A percentile compares a stretch with the other conserved stretches of the same genome.
Conservation (phyloP, 371 early-diverging fungal genomes). For the Globomyces sp. region DNA sequence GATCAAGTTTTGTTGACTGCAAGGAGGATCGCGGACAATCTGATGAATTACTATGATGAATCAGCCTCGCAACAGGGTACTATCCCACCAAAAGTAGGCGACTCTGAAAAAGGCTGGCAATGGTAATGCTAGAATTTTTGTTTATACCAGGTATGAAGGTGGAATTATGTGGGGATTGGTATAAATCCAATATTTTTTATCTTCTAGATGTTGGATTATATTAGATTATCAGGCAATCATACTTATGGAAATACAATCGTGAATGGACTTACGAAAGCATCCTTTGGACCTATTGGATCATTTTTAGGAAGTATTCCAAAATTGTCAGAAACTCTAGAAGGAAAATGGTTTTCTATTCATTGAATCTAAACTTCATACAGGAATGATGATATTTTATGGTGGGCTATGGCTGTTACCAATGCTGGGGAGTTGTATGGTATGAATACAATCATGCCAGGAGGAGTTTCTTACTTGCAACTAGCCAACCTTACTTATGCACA, state of each 20-base stretch:
- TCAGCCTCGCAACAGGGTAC: too few species aligned
- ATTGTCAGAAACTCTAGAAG: conserved; percentile 19
- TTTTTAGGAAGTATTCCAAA: conserved; percentile 17
- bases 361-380: neutral
- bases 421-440: conserved; percentile 4
- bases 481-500: conserved; percentile 31
- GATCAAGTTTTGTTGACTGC: too few species aligned
- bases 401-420: conserved; percentile 22
- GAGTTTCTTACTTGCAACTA: conserved; percentile 21
- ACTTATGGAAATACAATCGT: conserved; percentile 8
- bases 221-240: conserved; percentile 13
- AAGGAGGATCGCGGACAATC: too few species aligned
- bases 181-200: neutral
- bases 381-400: conserved; percentile 48
- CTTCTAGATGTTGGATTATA: conserved; percentile 22
- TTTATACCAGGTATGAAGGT: conserved; percentile 19
- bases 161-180: conserved; percentile 30
- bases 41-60: too few species aligned
- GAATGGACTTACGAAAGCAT: conserved; percentile 17
- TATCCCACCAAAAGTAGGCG: too few species aligned
- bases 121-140: too few species aligned
- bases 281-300: conserved; percentile 19
- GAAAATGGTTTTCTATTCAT: conserved; percentile 42
- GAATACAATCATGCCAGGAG: conserved; percentile 23
- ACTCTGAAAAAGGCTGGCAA: too few species aligned